These are phyloP conservation scores for Pleurotus citrinopileatus DNA, from an alignment of 768 basidiomycete species.

Conservation along the genomic window DNA sequence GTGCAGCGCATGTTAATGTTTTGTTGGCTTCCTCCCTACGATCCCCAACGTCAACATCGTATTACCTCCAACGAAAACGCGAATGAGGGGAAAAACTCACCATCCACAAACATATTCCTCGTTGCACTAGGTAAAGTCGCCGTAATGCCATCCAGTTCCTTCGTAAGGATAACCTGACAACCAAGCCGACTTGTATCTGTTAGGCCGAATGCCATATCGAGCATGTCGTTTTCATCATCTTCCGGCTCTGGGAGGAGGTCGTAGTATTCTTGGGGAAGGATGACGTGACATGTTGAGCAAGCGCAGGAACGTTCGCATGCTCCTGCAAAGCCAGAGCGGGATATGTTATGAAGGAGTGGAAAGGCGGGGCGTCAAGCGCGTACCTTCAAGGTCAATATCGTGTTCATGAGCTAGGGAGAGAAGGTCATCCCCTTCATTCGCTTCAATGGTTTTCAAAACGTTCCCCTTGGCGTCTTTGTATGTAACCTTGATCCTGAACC, in stretches of 20 bases:
- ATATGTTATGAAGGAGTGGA: background rate
- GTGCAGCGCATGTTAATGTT: constrained; percentile 13
- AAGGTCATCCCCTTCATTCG: constrained; percentile 91
- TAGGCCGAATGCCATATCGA: constrained; percentile 96
- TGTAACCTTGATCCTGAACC: constrained; percentile 75
- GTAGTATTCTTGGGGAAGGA: constrained; percentile 77
- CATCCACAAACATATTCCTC: constrained; percentile 97
- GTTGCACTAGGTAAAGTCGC: constrained; percentile 89
- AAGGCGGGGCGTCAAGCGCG: constrained; percentile 18
- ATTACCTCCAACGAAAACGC: background rate
- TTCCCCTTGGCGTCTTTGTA: constrained; percentile 89
- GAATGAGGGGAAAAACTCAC: constrained; percentile 36
- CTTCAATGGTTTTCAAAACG: constrained; percentile 85
- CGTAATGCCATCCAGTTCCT: constrained; percentile 80
- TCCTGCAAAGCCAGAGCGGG: constrained; percentile 43
- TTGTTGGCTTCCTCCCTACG: constrained; percentile 16
- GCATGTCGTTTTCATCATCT: constrained; percentile 98
- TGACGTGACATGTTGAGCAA: constrained; percentile 97
- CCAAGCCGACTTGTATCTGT: constrained; percentile 89
- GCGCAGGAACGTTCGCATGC: constrained; percentile 97
- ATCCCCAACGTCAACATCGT: background rate
- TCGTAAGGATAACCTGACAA: constrained; percentile 75
- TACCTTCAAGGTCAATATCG: constrained; percentile 95
- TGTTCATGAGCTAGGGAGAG: constrained; percentile 91
- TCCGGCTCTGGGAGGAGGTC: constrained; percentile 89